Base-by-base conservation (phyloP, 805 yeast genomes). In the Maudiozyma barnettii region DNA sequence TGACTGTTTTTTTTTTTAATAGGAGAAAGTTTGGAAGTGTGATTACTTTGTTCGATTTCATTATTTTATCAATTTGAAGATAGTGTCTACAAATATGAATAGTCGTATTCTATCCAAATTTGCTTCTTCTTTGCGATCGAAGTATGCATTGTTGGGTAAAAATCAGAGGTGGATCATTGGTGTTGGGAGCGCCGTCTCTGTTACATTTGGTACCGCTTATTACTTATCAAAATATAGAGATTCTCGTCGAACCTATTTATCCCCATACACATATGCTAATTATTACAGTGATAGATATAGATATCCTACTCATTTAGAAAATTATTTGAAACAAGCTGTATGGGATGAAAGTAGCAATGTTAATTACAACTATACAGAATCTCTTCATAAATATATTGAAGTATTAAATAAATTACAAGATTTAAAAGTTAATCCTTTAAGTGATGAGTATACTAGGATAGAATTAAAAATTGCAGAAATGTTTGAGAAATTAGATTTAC, bases 401-500 rank as follows among this genome's bases (percentile, higher is more conserved):
- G 74, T 77, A 51, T 82, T 88, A 37, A 74, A 79, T 35, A 68
- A 72, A 23, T 65, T 78, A 41, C 47, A 52, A 19, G 41, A 38
- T 3, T 13, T 14, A 6, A 73, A 72, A 0, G 61, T 87, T 67
- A 76, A 78, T 51, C 75, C 74, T 10, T 55, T 84, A 30, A 72
- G 79, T 48, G 93, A 87, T 58, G 91, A 85, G 58, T 90, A 85
- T 63, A 90, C 97, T 0, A 96, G 97, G 0, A 78, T 91, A 45
- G 95, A 90, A 58, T 71, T 91, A 62, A 87, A 90, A 58, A 70
- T 87, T 33, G 95, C 84, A 10, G 95, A 89, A 58, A 83, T 88
- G 88, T 85, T 79, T 60, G 95, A 87, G 57, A 72, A 81, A 38
- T 64, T 88, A 54, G 74, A 72, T 19, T 73, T 76, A 78, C 53